Evolutionary conservation across 1,139 yeast species (phyloP).

Genomic region (Taphrina populina): DNA sequence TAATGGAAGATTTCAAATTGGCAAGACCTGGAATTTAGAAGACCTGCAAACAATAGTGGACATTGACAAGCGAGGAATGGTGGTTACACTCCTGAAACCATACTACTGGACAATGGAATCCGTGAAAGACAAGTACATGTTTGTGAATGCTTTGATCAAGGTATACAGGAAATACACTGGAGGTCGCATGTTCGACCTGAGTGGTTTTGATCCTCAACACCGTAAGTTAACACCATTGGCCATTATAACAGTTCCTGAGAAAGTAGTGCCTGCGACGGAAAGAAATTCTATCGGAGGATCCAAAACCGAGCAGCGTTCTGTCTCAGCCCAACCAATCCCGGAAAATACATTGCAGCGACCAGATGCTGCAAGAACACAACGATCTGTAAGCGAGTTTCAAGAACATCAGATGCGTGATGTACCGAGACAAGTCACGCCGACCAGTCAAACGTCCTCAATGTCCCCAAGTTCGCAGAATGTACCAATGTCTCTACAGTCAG

Average conservation of each 20-base stretch:
- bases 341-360: not conserved
- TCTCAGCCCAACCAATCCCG: constrained; percentile 4
- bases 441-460: too few species aligned
- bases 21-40: constrained; percentile 87
- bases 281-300: too few species aligned
- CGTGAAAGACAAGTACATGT: constrained; percentile 64
- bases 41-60: constrained; percentile 62
- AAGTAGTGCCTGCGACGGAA: not conserved
- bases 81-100: constrained; percentile 65
- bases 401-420: too few species aligned
- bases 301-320: constrained; percentile 15
- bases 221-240: not conserved
- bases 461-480: too few species aligned
- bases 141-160: constrained; percentile 62
- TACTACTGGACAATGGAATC: constrained; percentile 84
- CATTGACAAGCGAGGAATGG: constrained; percentile 47
- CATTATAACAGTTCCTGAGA: too few species aligned
- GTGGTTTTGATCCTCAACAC: constrained; percentile 43
- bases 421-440: constrained; percentile 1
- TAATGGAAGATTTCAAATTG: constrained; percentile 78
- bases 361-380: not conserved
- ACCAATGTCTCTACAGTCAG: not conserved
- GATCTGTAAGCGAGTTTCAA: constrained; percentile 7
- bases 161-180: constrained; percentile 68
- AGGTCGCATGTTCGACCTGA: constrained; percentile 62